Conservation (phyloP, 2,329 filamentous ascomycete genomes). For the Huntiella abstrusa region DNA sequence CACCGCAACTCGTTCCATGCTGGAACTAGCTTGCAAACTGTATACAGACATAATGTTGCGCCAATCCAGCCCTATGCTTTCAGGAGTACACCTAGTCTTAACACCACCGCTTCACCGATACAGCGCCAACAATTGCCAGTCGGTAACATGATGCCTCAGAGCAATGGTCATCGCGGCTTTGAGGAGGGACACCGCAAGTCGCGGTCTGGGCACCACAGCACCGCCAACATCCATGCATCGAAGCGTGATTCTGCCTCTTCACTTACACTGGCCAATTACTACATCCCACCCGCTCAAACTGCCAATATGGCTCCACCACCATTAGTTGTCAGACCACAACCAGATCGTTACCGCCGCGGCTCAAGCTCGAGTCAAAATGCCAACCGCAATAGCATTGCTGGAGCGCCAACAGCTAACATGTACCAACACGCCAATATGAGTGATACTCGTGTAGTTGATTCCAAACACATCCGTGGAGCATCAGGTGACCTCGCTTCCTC, state of each 20-base stretch:
- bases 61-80: constrained; percentile 64
- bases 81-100: constrained; percentile 47
- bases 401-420: constrained; percentile 11
- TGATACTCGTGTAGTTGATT: constrained; percentile 12
- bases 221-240: constrained; percentile 1
- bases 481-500: constrained; percentile 2
- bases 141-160: constrained; percentile 16
- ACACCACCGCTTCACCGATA: constrained; percentile 22
- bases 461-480: constrained; percentile 7
- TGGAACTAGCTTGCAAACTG: constrained; percentile 18
- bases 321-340: constrained; percentile 41
- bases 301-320: constrained; percentile 17
- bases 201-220: constrained; percentile 1
- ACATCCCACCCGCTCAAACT: constrained; percentile 18
- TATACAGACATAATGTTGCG: constrained; percentile 17
- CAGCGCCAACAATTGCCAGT: constrained; percentile 33
- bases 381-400: constrained; percentile 20
- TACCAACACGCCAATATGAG: constrained; percentile 15
- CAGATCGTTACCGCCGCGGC: constrained; percentile 62
- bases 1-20: constrained; percentile 31
- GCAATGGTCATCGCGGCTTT: constrained; percentile 15
- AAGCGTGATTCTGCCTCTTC: constrained; percentile 11
- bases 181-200: constrained; percentile 12
- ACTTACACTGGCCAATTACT: constrained; percentile 14
- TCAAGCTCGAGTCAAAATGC: constrained; percentile 28